Evolutionary conservation across 192 early-diverging fungal species (phyloP), one percentile per base, ranked within the genome.

Genomic region (Podila epicladia): DNA sequence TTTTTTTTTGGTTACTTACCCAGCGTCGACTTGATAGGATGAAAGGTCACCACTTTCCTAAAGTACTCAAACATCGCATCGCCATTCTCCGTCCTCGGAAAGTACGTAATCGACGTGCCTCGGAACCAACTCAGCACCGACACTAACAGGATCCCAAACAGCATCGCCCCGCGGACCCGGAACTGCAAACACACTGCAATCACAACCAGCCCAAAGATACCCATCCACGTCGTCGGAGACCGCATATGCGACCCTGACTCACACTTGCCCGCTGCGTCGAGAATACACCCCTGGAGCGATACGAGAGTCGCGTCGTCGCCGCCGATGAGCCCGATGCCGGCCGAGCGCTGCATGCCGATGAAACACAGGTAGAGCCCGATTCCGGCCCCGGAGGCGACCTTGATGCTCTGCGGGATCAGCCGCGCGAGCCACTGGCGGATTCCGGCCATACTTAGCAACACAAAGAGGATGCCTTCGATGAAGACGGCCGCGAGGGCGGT

Each of bases 381-480:
- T 12, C 93, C 93, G 22, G 88, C 84, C 12, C 88, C 90, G 24
- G 90, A 90, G 19, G 93, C 93, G 15, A 90, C 85, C 74, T 93
- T 94, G 61, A 95, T 86, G 55, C 84, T 83, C 69, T 84, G 79
- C 6, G 93, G 93, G 29, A 95, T 91, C 60, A 90, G 58, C 9
- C 89, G 82, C 26, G 93, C 92, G 64, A 95, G 84, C 84, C 89
- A 89, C 83, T 95, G 93, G 31, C 94, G 89, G 15, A 95, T 73
- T 49, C 94, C 94, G n/a, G 95, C 66, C 26, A 92, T 83, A 11
- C 93, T 90, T 17, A 95, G 84, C 8, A 90, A 61, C 61, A 94
- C 78, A 67, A 95, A 95, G 51, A 95, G 85, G 31, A 95, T 61
- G 4, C 94, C 94, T 84, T 95, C 94, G 67, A 95, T 87, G 65